These are phyloP conservation scores for Cryphonectria parasitica DNA, from an alignment of 2,329 filamentous ascomycete genomes.

Conservation along the genomic window DNA sequence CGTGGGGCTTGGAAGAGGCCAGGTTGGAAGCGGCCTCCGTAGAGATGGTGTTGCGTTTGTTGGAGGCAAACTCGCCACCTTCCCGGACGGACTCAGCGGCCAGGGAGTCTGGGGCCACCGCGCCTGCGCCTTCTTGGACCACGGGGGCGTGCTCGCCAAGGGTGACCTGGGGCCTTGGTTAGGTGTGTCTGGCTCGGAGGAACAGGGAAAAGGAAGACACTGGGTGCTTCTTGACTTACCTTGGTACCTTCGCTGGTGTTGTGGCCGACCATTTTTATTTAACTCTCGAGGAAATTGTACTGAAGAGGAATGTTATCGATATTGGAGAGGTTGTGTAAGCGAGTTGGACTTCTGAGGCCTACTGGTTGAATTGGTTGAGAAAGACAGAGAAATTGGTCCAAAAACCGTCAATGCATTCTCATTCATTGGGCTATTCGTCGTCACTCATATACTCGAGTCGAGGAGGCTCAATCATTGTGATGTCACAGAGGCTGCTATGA, in stretches of 20 bases:
- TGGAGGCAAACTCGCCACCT: slow-evolving; percentile 64
- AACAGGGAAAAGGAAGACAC: background rate
- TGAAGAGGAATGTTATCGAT: background rate
- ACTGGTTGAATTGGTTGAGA: background rate
- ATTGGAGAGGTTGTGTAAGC: background rate
- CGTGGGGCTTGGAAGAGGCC: slow-evolving; percentile 10
- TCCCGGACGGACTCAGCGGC: slow-evolving; percentile 70
- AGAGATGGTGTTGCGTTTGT: slow-evolving; percentile 52
- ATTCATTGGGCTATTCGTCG: background rate
- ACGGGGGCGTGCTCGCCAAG: slow-evolving; percentile 49
- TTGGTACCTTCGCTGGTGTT: slow-evolving; percentile 25
- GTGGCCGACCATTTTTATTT: slow-evolving; percentile 23
- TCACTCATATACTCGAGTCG: background rate
- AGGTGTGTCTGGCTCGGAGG: background rate
- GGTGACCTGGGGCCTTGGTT: slow-evolving; percentile 45
- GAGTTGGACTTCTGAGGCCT: background rate
- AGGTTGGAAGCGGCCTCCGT: background rate
- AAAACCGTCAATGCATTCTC: background rate
- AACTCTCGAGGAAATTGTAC: background rate
- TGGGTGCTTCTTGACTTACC: slow-evolving; percentile 8
- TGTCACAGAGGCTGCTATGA: slow-evolving; percentile 11
- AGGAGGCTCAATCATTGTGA: background rate
- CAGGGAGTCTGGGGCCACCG: slow-evolving; percentile 70
- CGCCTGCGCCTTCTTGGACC: slow-evolving; percentile 65
- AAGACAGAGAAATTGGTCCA: background rate